These are phyloP conservation scores for Ajuga chamaepitys DNA, from an alignment of 257 asterid genomes.

Conservation along the genomic window DNA sequence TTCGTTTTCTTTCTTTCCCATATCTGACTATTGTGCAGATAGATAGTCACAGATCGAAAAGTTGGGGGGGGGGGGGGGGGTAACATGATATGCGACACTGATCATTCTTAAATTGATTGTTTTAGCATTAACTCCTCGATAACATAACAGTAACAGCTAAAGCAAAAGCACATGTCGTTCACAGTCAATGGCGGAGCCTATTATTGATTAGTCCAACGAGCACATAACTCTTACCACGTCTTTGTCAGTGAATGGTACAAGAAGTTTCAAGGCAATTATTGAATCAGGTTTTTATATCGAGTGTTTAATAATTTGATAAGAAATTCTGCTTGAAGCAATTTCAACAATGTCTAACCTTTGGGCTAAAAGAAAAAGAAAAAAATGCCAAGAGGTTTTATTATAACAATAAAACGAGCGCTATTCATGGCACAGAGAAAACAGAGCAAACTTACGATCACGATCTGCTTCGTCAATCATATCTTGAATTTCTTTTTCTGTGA, in stretches of 20 bases:
- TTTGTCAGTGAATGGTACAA: background rate
- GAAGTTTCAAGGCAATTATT: background rate
- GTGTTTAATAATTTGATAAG: background rate
- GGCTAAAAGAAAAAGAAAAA: too few species aligned
- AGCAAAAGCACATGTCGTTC: background rate
- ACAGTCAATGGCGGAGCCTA: background rate
- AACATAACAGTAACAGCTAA: background rate
- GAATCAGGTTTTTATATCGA: background rate
- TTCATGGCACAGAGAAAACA: background rate
- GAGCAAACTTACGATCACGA: conserved; percentile 71
- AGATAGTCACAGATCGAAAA: background rate
- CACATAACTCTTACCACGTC: background rate
- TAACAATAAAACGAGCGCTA: too few species aligned
- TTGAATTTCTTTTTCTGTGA: conserved; percentile 68
- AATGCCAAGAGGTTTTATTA: too few species aligned
- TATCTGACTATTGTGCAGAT: background rate
- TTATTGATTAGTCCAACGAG: background rate
- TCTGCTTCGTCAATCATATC: conserved; percentile 96
- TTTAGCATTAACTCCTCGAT: background rate
- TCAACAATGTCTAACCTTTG: background rate
- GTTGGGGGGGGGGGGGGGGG: too few species aligned
- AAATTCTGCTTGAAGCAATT: background rate
- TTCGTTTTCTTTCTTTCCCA: background rate
- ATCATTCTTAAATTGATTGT: background rate
- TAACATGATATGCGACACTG: background rate